Base-by-base conservation (phyloP, 164 flowering plant genomes). In the Vitis rupestris region DNA sequence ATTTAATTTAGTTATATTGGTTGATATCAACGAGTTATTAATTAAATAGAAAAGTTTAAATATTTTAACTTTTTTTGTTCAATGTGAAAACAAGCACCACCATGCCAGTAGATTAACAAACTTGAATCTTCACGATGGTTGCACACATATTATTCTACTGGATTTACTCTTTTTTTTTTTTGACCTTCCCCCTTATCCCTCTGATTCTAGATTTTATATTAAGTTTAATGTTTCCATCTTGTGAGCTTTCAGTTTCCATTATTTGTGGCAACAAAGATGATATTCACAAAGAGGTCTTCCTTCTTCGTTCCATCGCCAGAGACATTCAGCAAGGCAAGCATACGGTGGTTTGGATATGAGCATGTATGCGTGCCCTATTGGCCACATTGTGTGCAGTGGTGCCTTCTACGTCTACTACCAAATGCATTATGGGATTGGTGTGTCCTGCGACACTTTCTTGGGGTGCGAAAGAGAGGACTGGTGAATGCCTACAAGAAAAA, bases 251-350 rank as follows among this genome's bases (percentile, higher is more conserved):
- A 80, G 82, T 78, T 83, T 10, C 85, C 87, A 3, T 48, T 84
- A 30, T 82, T 80, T 48, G 84, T 84, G 7, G 80, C 79, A 11
- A 84, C 87, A 2, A 76, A 72, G 56, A 79, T 81, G 85, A 76
- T 68, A 13, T 72, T 76, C 10, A 47, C 19, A 31, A 66, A 77
- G 68, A 74, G 61, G 55, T 5, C 85, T 13, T 70, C 86, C 16
- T 4, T 81, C 27, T 87, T 85, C 50, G 80, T 79, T 10, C 79
- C 83, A 63, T 44, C 30, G 3, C 63, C 75, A 0, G 69, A 73
- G 68, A 74, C 50, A 19, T 82, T 54, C 54, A 76, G 82, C 78
- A 76, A 59, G 65, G 79, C 81, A 17, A 80, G 81, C 72, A 4
- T 77, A 4, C 27, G 76, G 63, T 68, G 78, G 74, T 77, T 82